Percentiles rank a stretch among this genome's conserved stretches.
Evolutionary conservation across 495 filamentous ascomycete genomes (phyloP).

Genomic region (Penicillium atrosanguineum): DNA sequence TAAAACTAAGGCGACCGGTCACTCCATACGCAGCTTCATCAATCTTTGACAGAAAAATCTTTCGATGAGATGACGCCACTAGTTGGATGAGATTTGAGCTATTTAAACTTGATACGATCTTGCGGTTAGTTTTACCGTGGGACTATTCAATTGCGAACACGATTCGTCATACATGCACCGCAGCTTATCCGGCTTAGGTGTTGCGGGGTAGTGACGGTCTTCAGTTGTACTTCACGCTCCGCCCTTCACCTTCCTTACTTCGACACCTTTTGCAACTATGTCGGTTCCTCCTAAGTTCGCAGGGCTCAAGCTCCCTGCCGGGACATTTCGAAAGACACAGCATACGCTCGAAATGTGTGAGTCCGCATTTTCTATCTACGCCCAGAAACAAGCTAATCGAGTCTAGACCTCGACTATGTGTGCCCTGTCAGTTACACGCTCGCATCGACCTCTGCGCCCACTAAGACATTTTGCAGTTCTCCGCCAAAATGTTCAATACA

Average conservation of each 20-base stretch:
- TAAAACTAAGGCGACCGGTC: too few species aligned
- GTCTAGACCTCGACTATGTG: conserved; percentile 74
- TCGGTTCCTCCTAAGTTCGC: conserved; percentile 75
- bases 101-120: too few species aligned
- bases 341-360: conserved; percentile 76
- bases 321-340: conserved; percentile 41
- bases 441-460: neutral
- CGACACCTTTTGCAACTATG: conserved; percentile 44
- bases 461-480: conserved; percentile 39
- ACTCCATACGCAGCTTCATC: too few species aligned
- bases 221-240: neutral
- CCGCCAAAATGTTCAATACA: conserved; percentile 69
- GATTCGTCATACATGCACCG: neutral
- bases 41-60: too few species aligned
- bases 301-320: conserved; percentile 59
- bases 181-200: neutral
- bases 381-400: conserved; percentile 1
- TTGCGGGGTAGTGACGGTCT: neutral
- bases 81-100: too few species aligned
- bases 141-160: neutral
- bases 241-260: neutral
- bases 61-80: too few species aligned
- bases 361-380: neutral
- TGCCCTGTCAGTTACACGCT: conserved; percentile 57
- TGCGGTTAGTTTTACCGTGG: too few species aligned